phyloP scores from a whole-genome alignment of 768 basidiomycete species.

The Flagelloscypha sp. region DNA sequence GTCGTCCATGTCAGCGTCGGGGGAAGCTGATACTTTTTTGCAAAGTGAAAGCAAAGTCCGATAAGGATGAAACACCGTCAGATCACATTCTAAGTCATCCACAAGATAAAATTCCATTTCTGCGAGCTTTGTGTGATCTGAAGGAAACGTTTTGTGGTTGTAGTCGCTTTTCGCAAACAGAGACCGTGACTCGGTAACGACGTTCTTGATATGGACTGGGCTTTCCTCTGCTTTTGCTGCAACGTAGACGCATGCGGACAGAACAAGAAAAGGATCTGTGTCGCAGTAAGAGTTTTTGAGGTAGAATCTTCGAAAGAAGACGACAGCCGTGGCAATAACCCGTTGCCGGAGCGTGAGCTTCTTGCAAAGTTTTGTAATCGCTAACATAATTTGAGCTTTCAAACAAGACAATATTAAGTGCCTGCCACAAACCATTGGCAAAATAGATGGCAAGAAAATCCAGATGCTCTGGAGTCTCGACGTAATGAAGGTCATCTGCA shows the following conservation, averaged over 20 bases:
- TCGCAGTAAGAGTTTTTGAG: constrained; percentile 93
- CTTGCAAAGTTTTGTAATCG: constrained; percentile 81
- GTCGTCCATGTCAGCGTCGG: constrained; percentile 40
- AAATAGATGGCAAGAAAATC: constrained; percentile 85
- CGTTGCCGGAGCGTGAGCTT: constrained; percentile 78
- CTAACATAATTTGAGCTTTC: constrained; percentile 26
- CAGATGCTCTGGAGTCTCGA: constrained; percentile 68
- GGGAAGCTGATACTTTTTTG: constrained; percentile 46
- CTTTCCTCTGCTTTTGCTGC: constrained; percentile 97
- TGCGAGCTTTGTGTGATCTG: constrained; percentile 85
- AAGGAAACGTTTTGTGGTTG: constrained; percentile 69
- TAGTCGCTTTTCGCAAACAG: constrained; percentile 74
- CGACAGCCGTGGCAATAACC: constrained; percentile 87
- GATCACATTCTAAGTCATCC: constrained; percentile 91
- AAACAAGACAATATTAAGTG: constrained; percentile 1
- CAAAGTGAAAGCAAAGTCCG: constrained; percentile 76
- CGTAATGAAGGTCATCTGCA: constrained; percentile 67
- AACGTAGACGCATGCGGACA: constrained; percentile 90
- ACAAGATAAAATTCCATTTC: constrained; percentile 99
- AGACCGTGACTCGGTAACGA: constrained; percentile 73
- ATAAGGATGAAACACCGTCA: constrained; percentile 90
- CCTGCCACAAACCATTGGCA: constrained; percentile 53
- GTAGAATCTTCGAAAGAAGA: constrained; percentile 96
- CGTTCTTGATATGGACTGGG: constrained; percentile 88
- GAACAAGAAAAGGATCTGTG: constrained; percentile 90